These are phyloP conservation scores for Taiwanofungus camphoratus DNA, from an alignment of 1,284 basidiomycete species.

Conservation along the genomic window DNA sequence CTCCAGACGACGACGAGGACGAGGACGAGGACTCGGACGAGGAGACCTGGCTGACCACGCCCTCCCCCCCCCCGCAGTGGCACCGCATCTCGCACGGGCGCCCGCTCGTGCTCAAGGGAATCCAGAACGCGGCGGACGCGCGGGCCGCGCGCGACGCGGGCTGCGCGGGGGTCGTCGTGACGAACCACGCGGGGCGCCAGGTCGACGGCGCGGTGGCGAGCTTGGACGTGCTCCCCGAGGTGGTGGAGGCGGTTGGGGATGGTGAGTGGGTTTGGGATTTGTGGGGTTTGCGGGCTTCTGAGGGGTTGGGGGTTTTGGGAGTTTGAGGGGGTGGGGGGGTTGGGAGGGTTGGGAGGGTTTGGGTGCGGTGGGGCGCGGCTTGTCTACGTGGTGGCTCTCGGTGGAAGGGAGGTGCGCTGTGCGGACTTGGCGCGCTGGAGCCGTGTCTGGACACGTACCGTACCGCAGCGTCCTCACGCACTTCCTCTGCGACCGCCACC, in stretches of 20 bases:
- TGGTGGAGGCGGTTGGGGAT: conserved; percentile 45
- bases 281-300: background rate
- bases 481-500: no score
- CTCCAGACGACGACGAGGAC: background rate
- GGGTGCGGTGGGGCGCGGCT: no score
- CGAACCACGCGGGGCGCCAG: conserved; percentile 58
- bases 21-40: no score
- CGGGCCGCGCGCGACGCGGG: conserved; percentile 44
- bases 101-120: conserved; percentile 56
- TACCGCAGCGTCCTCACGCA: no score
- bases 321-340: no score
- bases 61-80: conserved; percentile 34
- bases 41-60: no score
- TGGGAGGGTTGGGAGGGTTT: no score
- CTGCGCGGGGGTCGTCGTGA: conserved; percentile 54
- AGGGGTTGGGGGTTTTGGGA: background rate
- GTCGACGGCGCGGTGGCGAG: conserved; percentile 54
- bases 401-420: no score
- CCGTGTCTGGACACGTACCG: no score
- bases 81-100: conserved; percentile 45
- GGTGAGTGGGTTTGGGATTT: conserved; percentile 26
- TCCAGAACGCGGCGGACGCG: conserved; percentile 46
- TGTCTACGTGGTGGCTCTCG: no score
- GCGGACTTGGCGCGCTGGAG: no score
- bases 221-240: conserved; percentile 48